phyloP scores from a whole-genome alignment of 768 basidiomycete genomes.

The Tephrocybe sp. region DNA sequence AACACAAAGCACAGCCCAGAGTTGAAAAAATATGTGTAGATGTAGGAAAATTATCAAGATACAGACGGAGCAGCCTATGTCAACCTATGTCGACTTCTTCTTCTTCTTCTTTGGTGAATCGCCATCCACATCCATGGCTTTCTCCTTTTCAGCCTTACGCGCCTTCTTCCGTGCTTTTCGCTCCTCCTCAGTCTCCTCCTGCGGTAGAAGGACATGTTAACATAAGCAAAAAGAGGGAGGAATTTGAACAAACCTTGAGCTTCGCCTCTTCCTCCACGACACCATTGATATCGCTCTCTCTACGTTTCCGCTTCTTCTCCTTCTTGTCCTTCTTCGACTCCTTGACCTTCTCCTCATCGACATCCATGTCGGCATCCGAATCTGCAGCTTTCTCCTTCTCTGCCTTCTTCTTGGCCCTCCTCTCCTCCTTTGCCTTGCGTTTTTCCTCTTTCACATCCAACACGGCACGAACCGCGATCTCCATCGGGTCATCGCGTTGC shows the following conservation, averaged over 20 bases:
- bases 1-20: neutral
- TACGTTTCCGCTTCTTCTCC: constrained; percentile 50
- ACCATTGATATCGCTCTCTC: constrained; percentile 55
- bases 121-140: constrained; percentile 41
- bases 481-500: constrained; percentile 77
- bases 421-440: constrained; percentile 77
- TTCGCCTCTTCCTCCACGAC: constrained; percentile 36
- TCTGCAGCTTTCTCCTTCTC: constrained; percentile 40
- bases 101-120: constrained; percentile 63
- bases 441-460: constrained; percentile 89
- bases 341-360: constrained; percentile 37
- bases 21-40: neutral
- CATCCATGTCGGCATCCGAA: constrained; percentile 36
- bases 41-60: constrained; percentile 14
- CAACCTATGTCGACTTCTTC: constrained; percentile 42
- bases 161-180: constrained; percentile 80
- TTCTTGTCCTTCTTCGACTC: constrained; percentile 38
- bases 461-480: constrained; percentile 71
- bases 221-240: constrained; percentile 6
- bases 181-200: constrained; percentile 81
- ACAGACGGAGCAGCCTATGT: constrained; percentile 18
- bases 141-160: constrained; percentile 74
- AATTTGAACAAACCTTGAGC: constrained; percentile 36
- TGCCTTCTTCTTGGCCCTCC: constrained; percentile 66
- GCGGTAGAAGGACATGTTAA: constrained; percentile 9